These are phyloP conservation scores for Podospora pseudocomata DNA, from an alignment of 495 filamentous ascomycete species.

Conservation along the genomic window DNA sequence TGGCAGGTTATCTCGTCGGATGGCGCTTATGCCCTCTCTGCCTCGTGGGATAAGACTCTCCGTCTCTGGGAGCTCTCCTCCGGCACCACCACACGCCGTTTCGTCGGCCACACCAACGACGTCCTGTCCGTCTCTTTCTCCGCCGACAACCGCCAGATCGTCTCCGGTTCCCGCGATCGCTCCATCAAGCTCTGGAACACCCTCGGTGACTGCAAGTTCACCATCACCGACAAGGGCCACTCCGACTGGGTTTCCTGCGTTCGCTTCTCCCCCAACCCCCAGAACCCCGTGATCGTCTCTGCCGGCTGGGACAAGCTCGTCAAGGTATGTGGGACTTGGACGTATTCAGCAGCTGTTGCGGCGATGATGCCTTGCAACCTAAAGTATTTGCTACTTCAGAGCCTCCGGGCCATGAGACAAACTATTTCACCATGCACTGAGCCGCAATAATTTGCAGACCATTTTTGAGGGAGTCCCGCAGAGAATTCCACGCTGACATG, in stretches of 20 bases:
- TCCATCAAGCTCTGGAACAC: slow-evolving; percentile 99
- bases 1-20: slow-evolving; percentile 97
- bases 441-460: slow-evolving; percentile 8
- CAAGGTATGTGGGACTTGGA: slow-evolving; percentile 69
- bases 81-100: slow-evolving; percentile 92
- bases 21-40: slow-evolving; percentile 97
- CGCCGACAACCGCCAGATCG: slow-evolving; percentile 99
- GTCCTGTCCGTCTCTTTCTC: slow-evolving; percentile 99
- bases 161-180: slow-evolving; percentile 95
- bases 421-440: slow-evolving; percentile 82
- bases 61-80: slow-evolving; percentile 98
- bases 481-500: slow-evolving; percentile 13
- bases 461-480: slow-evolving; percentile 8
- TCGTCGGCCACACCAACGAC: slow-evolving; percentile 98
- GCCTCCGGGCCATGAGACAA: slow-evolving; percentile 96
- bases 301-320: slow-evolving; percentile 99
- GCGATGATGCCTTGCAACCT: slow-evolving; percentile 83
- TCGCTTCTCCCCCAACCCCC: slow-evolving; percentile 98
- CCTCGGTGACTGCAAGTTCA: slow-evolving; percentile 99
- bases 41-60: slow-evolving; percentile 99
- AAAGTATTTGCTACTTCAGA: slow-evolving; percentile 99
- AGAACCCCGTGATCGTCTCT: slow-evolving; percentile 99
- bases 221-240: slow-evolving; percentile 99
- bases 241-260: slow-evolving; percentile 99
- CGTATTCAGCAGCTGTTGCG: not conserved